These are phyloP conservation scores for barrel medic (Medicago truncatula) DNA, from an alignment of 306 rosid genomes.

Conservation along the genomic window MtrunA17r5.0-ANR NC_053044.1:13703501-13704000, in stretches of 20 bases:
- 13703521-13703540: conserved; percentile 13
- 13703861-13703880: background rate
- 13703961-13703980: conserved; percentile 70
- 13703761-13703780: conserved; percentile 35
- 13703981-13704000: conserved; percentile 93
- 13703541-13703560: conserved; percentile 1
- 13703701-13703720: background rate
- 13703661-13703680: background rate
- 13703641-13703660: background rate
- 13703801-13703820: background rate
- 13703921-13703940: background rate
- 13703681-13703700: background rate
- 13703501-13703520: background rate
- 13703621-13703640: background rate
- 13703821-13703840: background rate
- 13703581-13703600: background rate
- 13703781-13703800: conserved; percentile 43
- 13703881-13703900: background rate
- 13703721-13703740: conserved; percentile 28
- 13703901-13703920: background rate
- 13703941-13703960: background rate
- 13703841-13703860: background rate
- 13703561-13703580: background rate
- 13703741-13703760: conserved; percentile 29
- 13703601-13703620: background rate